Conservation (phyloP, 495 filamentous ascomycete species). For the Podospora sp. region DNA sequence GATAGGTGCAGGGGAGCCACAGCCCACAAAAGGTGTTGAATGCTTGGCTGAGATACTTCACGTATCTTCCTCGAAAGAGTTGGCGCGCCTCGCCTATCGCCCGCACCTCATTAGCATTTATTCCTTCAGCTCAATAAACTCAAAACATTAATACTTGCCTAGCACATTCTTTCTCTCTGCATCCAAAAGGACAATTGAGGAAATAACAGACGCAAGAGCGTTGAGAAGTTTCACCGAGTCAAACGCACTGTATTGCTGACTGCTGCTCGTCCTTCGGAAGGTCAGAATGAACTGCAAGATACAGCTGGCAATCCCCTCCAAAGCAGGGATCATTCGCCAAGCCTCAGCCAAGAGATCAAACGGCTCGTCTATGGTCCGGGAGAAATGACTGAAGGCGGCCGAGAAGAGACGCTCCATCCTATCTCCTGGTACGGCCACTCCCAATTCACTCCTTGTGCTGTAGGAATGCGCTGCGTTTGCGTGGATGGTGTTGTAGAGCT, state of each 20-base stretch:
- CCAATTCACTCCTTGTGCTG: slow-evolving; percentile 41
- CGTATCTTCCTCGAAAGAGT: no score
- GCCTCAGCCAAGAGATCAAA: slow-evolving; percentile 51
- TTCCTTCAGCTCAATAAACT: no score
- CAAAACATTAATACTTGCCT: no score
- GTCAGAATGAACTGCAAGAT: slow-evolving; percentile 6
- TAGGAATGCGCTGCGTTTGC: slow-evolving; percentile 42
- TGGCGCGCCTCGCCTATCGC: no score
- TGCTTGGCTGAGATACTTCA: background rate
- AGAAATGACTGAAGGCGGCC: slow-evolving; percentile 60
- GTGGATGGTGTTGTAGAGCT: slow-evolving; percentile 49
- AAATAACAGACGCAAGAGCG: background rate
- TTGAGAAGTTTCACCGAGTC: slow-evolving; percentile 10
- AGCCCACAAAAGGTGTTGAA: slow-evolving; percentile 8
- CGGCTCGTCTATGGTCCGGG: slow-evolving; percentile 49
- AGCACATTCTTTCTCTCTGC: background rate
- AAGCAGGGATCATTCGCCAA: background rate
- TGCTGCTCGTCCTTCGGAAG: background rate
- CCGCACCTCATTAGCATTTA: no score
- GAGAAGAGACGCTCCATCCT: slow-evolving; percentile 55
- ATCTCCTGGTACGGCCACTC: slow-evolving; percentile 54
- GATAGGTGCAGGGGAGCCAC: slow-evolving; percentile 8
- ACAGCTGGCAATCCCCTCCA: background rate
- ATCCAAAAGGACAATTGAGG: slow-evolving; percentile 8
- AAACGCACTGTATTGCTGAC: background rate